Percentiles rank a stretch among this genome's conserved stretches.
Evolutionary conservation across 441 rosid species (phyloP).

Genomic region (Populus hybrid): DNA sequence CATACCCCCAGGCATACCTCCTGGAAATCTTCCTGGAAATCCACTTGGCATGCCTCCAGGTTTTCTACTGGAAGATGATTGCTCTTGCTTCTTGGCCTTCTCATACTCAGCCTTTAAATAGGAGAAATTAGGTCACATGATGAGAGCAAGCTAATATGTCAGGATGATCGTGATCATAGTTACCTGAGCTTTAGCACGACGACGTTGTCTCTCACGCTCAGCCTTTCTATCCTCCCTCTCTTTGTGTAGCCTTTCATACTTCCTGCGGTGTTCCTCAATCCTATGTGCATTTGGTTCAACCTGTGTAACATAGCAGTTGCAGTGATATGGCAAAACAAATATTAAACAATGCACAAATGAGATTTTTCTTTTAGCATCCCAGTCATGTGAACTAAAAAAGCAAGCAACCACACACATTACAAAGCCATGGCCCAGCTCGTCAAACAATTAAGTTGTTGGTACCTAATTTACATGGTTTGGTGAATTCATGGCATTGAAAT

Average conservation of each 20-base stretch:
- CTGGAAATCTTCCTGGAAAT: conserved; percentile 60
- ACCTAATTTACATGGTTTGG: background rate
- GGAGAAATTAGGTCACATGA: conserved; percentile 3
- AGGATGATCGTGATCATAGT: background rate
- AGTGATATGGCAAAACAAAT: conserved; percentile 2
- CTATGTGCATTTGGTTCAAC: conserved; percentile 93
- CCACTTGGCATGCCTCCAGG: conserved; percentile 56
- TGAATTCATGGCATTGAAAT: background rate
- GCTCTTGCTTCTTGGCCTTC: conserved; percentile 87
- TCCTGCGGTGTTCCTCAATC: conserved; percentile 90
- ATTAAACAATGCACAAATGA: background rate
- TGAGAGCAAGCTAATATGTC: background rate
- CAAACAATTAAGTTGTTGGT: background rate
- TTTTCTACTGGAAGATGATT: conserved; percentile 69
- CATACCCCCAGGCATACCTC: conserved; percentile 25
- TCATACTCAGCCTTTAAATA: conserved; percentile 80
- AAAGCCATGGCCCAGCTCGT: background rate
- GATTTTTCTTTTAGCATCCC: background rate
- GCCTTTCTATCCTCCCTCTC: conserved; percentile 79
- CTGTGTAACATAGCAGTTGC: conserved; percentile 34
- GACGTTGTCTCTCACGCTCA: conserved; percentile 66
- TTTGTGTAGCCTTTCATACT: conserved; percentile 79
- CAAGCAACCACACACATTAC: background rate
- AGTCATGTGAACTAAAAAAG: background rate
- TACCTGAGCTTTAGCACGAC: conserved; percentile 96